Evolutionary conservation across 73 alveolate species (phyloP).

Genomic region (Paramecium octaurelia): DNA sequence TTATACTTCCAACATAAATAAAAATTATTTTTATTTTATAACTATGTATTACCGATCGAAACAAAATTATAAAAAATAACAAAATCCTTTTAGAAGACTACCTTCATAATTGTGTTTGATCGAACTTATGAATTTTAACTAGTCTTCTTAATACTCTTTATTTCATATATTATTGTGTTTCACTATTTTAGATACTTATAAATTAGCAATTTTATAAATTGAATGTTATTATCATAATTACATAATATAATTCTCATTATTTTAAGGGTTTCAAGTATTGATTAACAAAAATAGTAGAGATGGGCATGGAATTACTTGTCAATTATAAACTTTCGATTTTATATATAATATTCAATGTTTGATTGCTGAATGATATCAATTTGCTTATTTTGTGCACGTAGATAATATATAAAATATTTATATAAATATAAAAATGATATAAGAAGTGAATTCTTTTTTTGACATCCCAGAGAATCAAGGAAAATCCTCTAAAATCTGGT

Average conservation of each 20-base stretch:
- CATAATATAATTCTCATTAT: too few relatives aligned
- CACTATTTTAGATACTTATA: too few relatives aligned
- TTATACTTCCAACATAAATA: not conserved
- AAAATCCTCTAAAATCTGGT: not conserved
- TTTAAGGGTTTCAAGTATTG: too few relatives aligned
- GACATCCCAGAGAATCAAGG: not conserved
- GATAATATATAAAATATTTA: not conserved
- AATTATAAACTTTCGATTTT: too few relatives aligned
- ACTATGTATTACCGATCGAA: not conserved
- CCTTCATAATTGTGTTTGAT: too few relatives aligned
- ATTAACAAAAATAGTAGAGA: not conserved
- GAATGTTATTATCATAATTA: too few relatives aligned
- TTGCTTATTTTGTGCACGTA: not conserved
- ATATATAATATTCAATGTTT: not conserved
- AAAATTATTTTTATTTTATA: too few relatives aligned
- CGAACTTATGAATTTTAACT: too few relatives aligned
- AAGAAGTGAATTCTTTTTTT: slow-evolving; percentile 1
- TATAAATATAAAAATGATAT: not conserved
- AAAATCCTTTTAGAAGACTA: too few relatives aligned
- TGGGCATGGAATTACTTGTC: not conserved
- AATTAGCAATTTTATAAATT: too few relatives aligned
- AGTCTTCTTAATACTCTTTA: too few relatives aligned
- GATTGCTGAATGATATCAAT: not conserved
- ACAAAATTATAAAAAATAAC: not conserved
- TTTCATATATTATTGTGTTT: too few relatives aligned